Evolutionary conservation across 129 eudicot species (phyloP).

Genomic region (Sambucus nigra): DNA sequence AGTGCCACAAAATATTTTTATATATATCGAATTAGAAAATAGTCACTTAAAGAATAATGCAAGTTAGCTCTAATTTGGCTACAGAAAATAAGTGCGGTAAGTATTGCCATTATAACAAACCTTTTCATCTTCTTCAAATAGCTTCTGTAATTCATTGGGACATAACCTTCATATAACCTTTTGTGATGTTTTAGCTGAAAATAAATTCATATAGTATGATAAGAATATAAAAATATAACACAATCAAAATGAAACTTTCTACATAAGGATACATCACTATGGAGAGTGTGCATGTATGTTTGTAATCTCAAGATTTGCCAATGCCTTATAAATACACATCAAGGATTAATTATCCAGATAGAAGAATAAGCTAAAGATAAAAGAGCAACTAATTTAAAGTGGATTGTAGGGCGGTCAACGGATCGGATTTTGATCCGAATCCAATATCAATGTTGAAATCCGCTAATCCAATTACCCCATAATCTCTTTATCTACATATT

Average conservation of each 20-base stretch:
- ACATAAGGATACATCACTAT: background rate
- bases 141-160: constrained; percentile 52
- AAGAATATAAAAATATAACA: background rate
- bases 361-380: too few species aligned
- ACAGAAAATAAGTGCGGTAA: background rate
- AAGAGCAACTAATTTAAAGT: too few species aligned
- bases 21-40: background rate
- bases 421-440: too few species aligned
- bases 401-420: too few species aligned
- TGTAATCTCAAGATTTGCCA: background rate
- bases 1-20: background rate
- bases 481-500: too few species aligned
- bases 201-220: background rate
- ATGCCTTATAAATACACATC: too few species aligned
- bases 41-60: background rate
- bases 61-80: background rate
- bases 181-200: constrained; percentile 48
- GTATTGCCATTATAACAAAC: constrained; percentile 10
- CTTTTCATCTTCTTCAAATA: constrained; percentile 49
- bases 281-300: background rate
- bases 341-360: too few species aligned
- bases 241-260: background rate
- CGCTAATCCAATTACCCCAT: too few species aligned
- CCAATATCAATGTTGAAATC: too few species aligned
- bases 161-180: constrained; percentile 48